Evolutionary conservation across 2,329 filamentous ascomycete genomes (phyloP), one percentile per base, ranked within the genome.

Genomic region (Penicillium sp.): DNA sequence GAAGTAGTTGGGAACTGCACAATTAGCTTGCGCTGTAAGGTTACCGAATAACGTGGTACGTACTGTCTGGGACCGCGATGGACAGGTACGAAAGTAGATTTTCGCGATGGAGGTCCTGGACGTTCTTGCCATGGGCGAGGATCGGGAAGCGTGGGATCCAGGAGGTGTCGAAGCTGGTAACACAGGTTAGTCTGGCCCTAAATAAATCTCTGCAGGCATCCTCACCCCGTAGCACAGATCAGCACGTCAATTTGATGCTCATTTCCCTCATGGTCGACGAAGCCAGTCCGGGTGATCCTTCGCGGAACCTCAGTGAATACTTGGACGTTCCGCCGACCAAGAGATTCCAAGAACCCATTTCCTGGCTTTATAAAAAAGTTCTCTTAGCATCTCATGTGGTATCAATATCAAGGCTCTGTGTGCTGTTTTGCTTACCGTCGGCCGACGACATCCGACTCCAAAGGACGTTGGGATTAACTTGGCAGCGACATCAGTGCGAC

Each of bases 341-440:
- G 77, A 0, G 87, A 86, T 70, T 90, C 88, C 3, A 91, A 72
- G 58, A 81, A 82, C 2, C 79, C 79, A 1, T 77, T 75, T 1
- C 79, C 81, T 0, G 79, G 80, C 1, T 26, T 26, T 26, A 26
- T 26, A 26, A 4, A 26, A 26, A 26, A 26, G 4, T 26, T 26
- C 26, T 26, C 26, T 26, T 4, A 26, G 26, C 3, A 26, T 26
- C 3, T 26, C 26, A 2, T 2, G 26, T 26, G 26, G 26, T 6
- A 26, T 26, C 5, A 26, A 26, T 3, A n/a, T n/a, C 5, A 26
- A 26, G 26, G 26, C 26, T 26, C 26, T 26, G 26, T 26, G 3
- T 26, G 3, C 26, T 4, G 26, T 2, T 4, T 26, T 26, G 26
- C 26, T 26, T 26, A 26, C 26, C 26, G 78, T 81, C 7, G 81